Evolutionary conservation across 768 basidiomycete species (phyloP).

Genomic region (Calocybe cyanea): DNA sequence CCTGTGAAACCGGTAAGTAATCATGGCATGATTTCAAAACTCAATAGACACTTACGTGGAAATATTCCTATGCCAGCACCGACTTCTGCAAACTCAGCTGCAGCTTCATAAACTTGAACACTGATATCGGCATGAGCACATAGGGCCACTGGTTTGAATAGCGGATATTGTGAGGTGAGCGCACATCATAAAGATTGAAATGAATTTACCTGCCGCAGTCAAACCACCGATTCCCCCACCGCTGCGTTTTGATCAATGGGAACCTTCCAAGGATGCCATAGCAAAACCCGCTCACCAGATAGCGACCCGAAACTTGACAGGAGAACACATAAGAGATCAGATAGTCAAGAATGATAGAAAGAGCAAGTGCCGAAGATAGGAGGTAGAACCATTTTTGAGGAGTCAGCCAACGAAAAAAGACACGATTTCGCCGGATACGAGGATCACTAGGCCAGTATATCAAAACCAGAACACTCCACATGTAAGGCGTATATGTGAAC

Average conservation of each 20-base stretch:
- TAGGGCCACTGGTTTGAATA: conserved; percentile 30
- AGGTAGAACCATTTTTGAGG: conserved; percentile 33
- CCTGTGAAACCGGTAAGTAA: conserved; percentile 24
- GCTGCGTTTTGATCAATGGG: conserved; percentile 25
- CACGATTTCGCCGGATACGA: conserved; percentile 45
- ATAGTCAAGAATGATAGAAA: too few relatives aligned
- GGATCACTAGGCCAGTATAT: conserved; percentile 22
- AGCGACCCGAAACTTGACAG: conserved; percentile 42
- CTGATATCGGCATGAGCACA: conserved; percentile 51
- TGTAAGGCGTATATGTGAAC: conserved; percentile 28
- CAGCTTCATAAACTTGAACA: conserved; percentile 53
- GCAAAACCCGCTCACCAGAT: conserved; percentile 41
- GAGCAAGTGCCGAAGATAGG: conserved; percentile 5
- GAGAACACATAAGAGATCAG: too few relatives aligned
- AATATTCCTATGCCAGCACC: conserved; percentile 64
- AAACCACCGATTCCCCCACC: conserved; percentile 52
- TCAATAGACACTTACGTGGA: conserved; percentile 33
- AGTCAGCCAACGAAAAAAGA: conserved; percentile 23
- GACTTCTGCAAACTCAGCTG: conserved; percentile 45
- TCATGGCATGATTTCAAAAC: conserved; percentile 1
- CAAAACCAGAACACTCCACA: conserved; percentile 39
- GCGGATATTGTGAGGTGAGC: conserved; percentile 7
- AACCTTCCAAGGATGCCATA: conserved; percentile 7
- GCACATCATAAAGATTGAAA: not conserved
- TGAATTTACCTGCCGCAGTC: conserved; percentile 33